Evolutionary conservation across 2,329 filamentous ascomycete genomes (phyloP), one percentile per base, ranked within the genome.

Genomic region (Aspergillus sojae): DNA sequence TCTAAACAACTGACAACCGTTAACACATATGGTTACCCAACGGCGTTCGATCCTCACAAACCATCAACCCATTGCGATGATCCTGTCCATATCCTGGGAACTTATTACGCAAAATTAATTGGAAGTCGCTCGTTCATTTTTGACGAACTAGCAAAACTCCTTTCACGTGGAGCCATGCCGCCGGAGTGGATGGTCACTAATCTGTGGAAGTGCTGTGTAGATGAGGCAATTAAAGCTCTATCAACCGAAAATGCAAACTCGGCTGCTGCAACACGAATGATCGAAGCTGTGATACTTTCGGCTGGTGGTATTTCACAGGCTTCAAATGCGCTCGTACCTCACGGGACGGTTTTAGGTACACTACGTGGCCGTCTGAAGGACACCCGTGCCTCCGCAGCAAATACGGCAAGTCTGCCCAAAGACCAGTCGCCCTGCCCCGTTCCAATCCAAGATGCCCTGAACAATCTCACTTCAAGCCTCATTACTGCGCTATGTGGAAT

Each of bases 151-250:
- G 67, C 74, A n/a, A 71, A 69, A 41, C 74, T 80, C 57, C 68
- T 80, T 36, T 45, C 63, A n/a, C 71, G 74, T 23, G 68, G 72
- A 7, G 68, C 67, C 5, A 23, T 80, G 14, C 77, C 78, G 12
- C 68, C 74, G 19, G 76, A 80, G 62, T 80, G 79, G 77, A 75
- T 80, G 73, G 77, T 78, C 46, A 80, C 78, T 16, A 74, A 67
- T 21, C 61, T 66, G 16, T 78, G 78, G 76, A 79, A 75, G 50
- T 64, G 65, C 7, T 78, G 74, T 62, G 70, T 80, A 68, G 71
- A 73, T 39, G 67, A 70, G 26, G 79, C 79, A 7, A 76, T 77
- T 14, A 70, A 72, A 43, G 79, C 78, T 32, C 67, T 79, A 53
- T 77, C 77, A 4, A 71, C 63, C n/a, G 71, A 71, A n/a, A 76